Conservation (phyloP, 768 basidiomycete species). For the Leccinum ochraceum region DNA sequence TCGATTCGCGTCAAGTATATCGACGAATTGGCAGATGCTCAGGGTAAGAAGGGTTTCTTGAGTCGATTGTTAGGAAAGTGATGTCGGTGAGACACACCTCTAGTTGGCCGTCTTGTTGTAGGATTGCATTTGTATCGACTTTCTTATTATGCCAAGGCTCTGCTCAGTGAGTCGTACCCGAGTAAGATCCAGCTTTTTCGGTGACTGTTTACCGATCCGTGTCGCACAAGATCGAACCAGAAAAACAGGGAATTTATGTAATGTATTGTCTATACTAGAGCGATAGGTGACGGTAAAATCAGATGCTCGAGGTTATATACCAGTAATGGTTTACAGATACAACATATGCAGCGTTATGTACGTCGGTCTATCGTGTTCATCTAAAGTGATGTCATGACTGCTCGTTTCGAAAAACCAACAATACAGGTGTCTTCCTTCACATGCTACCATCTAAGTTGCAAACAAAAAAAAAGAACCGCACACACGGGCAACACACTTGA, state of each 20-base stretch:
- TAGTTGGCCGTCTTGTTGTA: not conserved
- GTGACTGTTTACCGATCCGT: not conserved
- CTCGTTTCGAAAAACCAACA: not conserved
- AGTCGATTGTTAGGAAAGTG: constrained; percentile 20
- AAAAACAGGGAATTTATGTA: not conserved
- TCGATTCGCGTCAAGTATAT: constrained; percentile 22
- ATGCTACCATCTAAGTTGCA: not conserved
- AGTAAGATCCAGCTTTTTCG: too few relatives aligned
- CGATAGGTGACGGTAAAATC: not conserved
- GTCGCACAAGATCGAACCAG: not conserved
- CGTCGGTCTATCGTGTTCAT: constrained; percentile 12
- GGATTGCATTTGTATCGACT: not conserved
- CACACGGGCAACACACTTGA: not conserved
- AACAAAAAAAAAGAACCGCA: not conserved
- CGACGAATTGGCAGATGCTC: constrained; percentile 11
- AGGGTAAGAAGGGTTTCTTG: constrained; percentile 19
- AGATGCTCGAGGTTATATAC: not conserved
- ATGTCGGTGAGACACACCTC: not conserved
- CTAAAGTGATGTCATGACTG: not conserved
- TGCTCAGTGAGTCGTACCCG: too few relatives aligned
- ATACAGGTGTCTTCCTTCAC: not conserved
- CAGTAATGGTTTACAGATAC: constrained; percentile 9
- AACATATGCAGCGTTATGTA: constrained; percentile 9
- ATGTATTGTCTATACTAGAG: constrained; percentile 1
- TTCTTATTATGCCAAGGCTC: not conserved